Percentiles rank a stretch among this genome's conserved stretches.
Conservation (phyloP, 257 asterid genomes). For the Linaria vulgaris region DNA sequence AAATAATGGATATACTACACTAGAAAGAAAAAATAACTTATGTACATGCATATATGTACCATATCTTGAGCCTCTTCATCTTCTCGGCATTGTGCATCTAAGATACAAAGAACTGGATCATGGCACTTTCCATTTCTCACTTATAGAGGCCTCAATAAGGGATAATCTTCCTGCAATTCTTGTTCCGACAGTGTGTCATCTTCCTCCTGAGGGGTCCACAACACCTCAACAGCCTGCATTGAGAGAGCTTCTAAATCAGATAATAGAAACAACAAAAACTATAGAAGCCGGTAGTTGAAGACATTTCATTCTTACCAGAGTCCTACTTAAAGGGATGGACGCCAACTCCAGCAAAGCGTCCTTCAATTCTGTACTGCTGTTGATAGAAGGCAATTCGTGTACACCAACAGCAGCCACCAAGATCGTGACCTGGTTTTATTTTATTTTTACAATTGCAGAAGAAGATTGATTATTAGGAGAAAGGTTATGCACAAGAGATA, state of each 20-base stretch:
- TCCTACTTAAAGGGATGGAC: slow-evolving; percentile 76
- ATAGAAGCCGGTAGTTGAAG: slow-evolving; percentile 1
- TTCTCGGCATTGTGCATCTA: neutral
- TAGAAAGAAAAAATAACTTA: neutral
- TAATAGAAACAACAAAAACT: neutral
- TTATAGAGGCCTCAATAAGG: slow-evolving; percentile 74
- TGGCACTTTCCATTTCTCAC: slow-evolving; percentile 23
- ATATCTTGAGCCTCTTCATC: slow-evolving; percentile 8
- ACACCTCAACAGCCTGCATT: slow-evolving; percentile 86
- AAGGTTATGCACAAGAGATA: neutral
- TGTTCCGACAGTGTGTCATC: slow-evolving; percentile 78
- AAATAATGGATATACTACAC: too few relatives aligned
- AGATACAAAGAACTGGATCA: neutral
- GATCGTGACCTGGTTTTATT: slow-evolving; percentile 83
- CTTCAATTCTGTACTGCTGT: slow-evolving; percentile 70
- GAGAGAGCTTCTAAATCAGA: slow-evolving; percentile 11
- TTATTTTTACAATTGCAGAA: neutral
- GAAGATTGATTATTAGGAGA: neutral
- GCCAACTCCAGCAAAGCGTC: slow-evolving; percentile 88
- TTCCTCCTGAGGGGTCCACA: slow-evolving; percentile 96
- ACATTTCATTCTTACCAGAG: slow-evolving; percentile 46
- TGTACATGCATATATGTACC: slow-evolving; percentile 4
- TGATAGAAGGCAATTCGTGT: slow-evolving; percentile 69
- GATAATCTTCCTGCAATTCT: slow-evolving; percentile 84
- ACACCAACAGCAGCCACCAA: slow-evolving; percentile 91